Evolutionary conservation across 2,329 filamentous ascomycete genomes (phyloP), one percentile per base, ranked within the genome.

Genomic region (Venturia carpophila): DNA sequence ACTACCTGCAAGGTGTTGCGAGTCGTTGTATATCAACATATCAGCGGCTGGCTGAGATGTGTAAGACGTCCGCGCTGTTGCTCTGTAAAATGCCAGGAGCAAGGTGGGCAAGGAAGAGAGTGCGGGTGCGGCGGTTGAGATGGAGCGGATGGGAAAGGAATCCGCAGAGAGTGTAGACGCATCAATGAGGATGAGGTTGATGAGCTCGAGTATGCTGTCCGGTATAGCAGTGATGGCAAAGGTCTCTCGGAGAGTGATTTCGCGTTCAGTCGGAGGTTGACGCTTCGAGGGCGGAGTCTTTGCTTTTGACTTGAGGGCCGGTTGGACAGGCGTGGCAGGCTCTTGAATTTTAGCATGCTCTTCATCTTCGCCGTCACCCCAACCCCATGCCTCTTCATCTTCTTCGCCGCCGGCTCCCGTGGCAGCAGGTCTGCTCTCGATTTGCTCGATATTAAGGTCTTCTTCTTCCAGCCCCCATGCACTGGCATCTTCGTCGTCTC

Each of bases 221-320:
- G 94, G 93, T 74, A 97, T 88, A 2, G 89, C 89, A 0, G 93
- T 97, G 63, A 96, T 89, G 66, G 87, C 90, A 74, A 96, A 99
- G 1, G 84, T 89, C 76, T 99, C 94, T 67, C 83, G 89, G 56
- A 97, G 77, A 0, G 90, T 89, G 66, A 97, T 78, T 72, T 94
- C 89, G 65, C 85, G 81, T 10, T 79, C 72, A 60, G 67, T 13
- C 2, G 65, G 30, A 17, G 21, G 45, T 55, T 47, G 43, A 13
- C 30, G 42, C 52, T 19, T 34, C 37, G 27, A 41, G 9, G 19
- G 67, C 63, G 75, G 71, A 24, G 71, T 70, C 58, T 75, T 68
- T 0, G 69, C 42, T 27, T 67, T 56, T 24, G 70, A 43, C 47
- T 72, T 71, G 24, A 71, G 68, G 2, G 70, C 58, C 27, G 60